Evolutionary conservation across 176 grass and related monocot genomes (phyloP).

Genomic region (Chrysopogon serrulatus): DNA sequence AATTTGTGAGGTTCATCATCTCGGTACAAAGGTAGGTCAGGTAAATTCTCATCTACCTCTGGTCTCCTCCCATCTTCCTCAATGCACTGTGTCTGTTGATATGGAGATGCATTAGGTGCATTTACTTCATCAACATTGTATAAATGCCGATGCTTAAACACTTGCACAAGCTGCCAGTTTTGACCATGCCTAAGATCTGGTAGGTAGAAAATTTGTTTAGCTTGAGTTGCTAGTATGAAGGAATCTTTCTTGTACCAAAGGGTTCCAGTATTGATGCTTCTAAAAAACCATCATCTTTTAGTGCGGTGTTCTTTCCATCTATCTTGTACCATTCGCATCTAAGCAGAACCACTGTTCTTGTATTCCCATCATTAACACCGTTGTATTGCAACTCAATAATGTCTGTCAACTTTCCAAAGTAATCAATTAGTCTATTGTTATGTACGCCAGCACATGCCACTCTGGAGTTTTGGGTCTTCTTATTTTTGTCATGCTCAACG

Average conservation of each 20-base stretch:
- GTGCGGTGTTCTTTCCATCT: too few relatives aligned
- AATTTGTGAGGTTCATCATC: not conserved
- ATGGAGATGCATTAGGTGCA: not conserved
- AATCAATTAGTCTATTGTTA: not conserved
- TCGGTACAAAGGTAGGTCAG: not conserved
- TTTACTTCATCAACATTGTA: not conserved
- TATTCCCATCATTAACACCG: not conserved
- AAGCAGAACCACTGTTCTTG: not conserved
- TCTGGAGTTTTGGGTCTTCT: not conserved
- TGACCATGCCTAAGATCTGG: too few relatives aligned
- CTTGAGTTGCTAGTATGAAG: too few relatives aligned
- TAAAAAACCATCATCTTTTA: too few relatives aligned
- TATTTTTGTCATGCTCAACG: not conserved
- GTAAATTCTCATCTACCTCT: not conserved
- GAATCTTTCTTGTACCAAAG: too few relatives aligned
- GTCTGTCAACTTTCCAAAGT: not conserved
- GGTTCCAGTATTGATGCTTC: too few relatives aligned
- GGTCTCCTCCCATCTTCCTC: not conserved
- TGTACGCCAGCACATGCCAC: not conserved
- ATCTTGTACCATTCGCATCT: too few relatives aligned
- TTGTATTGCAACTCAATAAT: not conserved
- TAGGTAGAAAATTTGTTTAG: too few relatives aligned
- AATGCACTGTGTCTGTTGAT: not conserved
- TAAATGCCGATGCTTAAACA: not conserved
- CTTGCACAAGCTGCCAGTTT: not conserved